Evolutionary conservation across 1,139 yeast genomes (phyloP), one percentile per base, ranked within the genome.

Genomic region (Yamadazyma taylorii): DNA sequence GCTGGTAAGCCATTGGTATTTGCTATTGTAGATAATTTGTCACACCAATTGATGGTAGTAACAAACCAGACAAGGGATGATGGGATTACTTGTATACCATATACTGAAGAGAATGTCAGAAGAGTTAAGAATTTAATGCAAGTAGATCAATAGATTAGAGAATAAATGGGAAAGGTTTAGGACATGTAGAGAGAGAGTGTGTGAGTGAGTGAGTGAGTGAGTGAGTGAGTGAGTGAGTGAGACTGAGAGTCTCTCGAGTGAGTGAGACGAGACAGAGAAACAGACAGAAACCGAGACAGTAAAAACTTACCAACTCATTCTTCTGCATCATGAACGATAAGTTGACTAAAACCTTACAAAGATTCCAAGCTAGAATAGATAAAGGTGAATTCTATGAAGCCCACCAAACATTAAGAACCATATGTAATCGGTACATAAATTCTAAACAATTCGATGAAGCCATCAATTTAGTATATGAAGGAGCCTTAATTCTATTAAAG

Each of bases 361-460:
- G 92, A 43, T 84, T 84, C 63, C 78, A 80, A 52, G 72, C 75
- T 33, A 82, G 85, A 52, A 83, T 90, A 46, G 78, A 75, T 34
- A 75, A 74, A 34, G 89, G 89, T 2, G 85, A 89, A 37, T 88
- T 73, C 63, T 90, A 90, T 56, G 98, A 92, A 57, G 97, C 97
- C 0, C 96, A 90, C 56, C 97, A 90, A 60, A 90, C 96, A 0
- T 73, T 90, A 36, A 70, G 96, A 52, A 88, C 97, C 7, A 84
- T 90, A 40, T 88, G 86, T 32, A 88, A 89, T 48, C 71, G 98
- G 54, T 84, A 86, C 53, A 82, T 85, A 33, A 79, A 87, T 46
- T 60, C 81, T 24, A 78, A 79, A 45, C 79, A 84, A 45, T 86
- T 75, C 56, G 60, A 62, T 4, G 83, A 83, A 30, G 96, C 97